Evolutionary conservation across 1,284 basidiomycete species (phyloP), one percentile per base, ranked within the genome.

Genomic region (Gomphus sp.): DNA sequence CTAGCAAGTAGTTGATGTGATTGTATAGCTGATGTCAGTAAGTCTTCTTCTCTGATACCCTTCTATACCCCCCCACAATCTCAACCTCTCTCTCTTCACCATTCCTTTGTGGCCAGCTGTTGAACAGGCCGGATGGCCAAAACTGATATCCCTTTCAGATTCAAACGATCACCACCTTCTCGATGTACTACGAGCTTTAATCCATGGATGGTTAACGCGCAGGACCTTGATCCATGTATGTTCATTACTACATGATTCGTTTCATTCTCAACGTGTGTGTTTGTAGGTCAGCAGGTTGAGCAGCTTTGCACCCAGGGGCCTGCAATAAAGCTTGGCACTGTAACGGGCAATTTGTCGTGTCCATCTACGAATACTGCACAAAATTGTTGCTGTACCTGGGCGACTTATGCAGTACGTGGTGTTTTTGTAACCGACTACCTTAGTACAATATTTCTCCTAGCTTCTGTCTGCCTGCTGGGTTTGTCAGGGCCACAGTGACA

Each of bases 381-480:
- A 18, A 22, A 12, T 36, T 55, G 53, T 43, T 55, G 53, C 16
- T 55, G 53, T 36, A 55, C 16, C 33, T 41, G 45, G 10, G 53
- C 53, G 11, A 45, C 41, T 25, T 55, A 55, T 34, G 53, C 53
- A 34, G 53, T 55, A 44, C 9, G 53, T 55, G 14, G 8, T 28
- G 12, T 31, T 16, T 45, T 9, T 14, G 33, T 9, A 14, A 16
- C 11, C 7, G n/a, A 2, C 16, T 2, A 28, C 18, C 14, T 37
- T 14, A 43, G 16, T 34, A 8, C 25, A 34, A 55, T 31, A 43
- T 31, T 22, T 55, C 25, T 45, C 11, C 41, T 43, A 55, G 53
- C 53, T 55, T 4, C 16, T 55, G 43, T 55, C 53, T 45, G 53
- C 53, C 9, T 55, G 53, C 25, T 55, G 53, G 53, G 53, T 55